Conservation (phyloP, 2,329 filamentous ascomycete genomes). For the Biscogniauxia marginata region DNA sequence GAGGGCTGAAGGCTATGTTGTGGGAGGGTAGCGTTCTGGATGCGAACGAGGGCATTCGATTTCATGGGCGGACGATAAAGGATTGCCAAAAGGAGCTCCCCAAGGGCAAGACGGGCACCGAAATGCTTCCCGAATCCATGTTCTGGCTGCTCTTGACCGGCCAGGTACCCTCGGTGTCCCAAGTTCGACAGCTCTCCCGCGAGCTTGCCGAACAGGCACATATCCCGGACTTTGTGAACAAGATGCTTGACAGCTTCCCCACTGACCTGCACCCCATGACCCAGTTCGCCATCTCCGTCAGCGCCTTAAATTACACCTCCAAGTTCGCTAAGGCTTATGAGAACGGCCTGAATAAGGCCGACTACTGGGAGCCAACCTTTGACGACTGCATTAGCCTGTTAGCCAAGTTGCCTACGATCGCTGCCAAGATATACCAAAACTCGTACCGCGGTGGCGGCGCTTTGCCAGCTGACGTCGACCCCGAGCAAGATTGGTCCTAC, state of each 20-base stretch:
- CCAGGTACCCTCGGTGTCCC: conserved; percentile 77
- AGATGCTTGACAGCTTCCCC: conserved; percentile 89
- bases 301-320: conserved; percentile 92
- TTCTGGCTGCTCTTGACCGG: conserved; percentile 98
- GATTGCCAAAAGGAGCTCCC: conserved; percentile 93
- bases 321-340: conserved; percentile 93
- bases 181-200: conserved; percentile 79
- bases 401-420: conserved; percentile 94
- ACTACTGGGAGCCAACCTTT: conserved; percentile 98
- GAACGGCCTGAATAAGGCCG: conserved; percentile 85
- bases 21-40: conserved; percentile 99
- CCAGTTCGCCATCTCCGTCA: conserved; percentile 92
- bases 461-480: conserved; percentile 73
- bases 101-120: conserved; percentile 86
- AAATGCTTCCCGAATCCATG: conserved; percentile 99
- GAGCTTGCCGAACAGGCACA: conserved; percentile 84
- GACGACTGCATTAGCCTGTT: conserved; percentile 92
- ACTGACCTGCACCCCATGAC: conserved; percentile 96
- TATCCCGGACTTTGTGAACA: conserved; percentile 78
- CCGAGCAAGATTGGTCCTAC: conserved; percentile 93
- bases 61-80: conserved; percentile 97
- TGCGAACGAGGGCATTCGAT: conserved; percentile 94
- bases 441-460: conserved; percentile 73
- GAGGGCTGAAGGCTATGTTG: conserved; percentile 92
- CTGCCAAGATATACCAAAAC: conserved; percentile 97